phyloP scores from a whole-genome alignment of 2,329 filamentous ascomycete genomes.

The Whalleya microplaca region DNA sequence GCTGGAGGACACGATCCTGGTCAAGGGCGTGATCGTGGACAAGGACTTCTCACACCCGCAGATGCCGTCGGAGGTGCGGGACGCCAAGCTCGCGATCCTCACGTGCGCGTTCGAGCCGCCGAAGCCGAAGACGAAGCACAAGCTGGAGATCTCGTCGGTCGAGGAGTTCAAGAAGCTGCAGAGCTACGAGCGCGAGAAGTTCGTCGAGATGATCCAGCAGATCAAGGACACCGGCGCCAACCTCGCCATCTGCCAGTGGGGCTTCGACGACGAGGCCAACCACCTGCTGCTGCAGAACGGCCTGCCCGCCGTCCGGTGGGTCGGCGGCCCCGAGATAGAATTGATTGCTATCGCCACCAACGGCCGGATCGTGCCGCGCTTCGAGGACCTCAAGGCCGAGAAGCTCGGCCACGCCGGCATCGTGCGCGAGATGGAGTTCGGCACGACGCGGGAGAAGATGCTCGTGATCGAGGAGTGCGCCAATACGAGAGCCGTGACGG shows the following conservation, averaged over 20 bases:
- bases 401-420: constrained; percentile 91
- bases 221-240: constrained; percentile 98
- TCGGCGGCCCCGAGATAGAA: constrained; percentile 97
- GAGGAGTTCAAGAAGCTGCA: constrained; percentile 99
- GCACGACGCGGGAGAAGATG: constrained; percentile 99
- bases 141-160: constrained; percentile 94
- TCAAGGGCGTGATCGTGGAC: constrained; percentile 98
- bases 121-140: constrained; percentile 99
- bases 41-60: constrained; percentile 99
- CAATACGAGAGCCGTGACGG: constrained; percentile 93
- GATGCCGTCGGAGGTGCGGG: constrained; percentile 93
- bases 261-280: constrained; percentile 98
- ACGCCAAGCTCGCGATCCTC: constrained; percentile 96
- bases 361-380: constrained; percentile 93
- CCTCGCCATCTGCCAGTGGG: constrained; percentile 98
- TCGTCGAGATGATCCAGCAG: constrained; percentile 97
- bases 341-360: constrained; percentile 98
- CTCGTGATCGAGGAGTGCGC: constrained; percentile 98
- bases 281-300: constrained; percentile 95
- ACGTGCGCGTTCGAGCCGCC: constrained; percentile 98
- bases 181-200: constrained; percentile 93
- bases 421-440: constrained; percentile 94
- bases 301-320: constrained; percentile 95
- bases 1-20: constrained; percentile 89
- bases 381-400: constrained; percentile 88